Conservation (phyloP, 441 rosid genomes). For the Bocquillonia castaneifolia region DNA sequence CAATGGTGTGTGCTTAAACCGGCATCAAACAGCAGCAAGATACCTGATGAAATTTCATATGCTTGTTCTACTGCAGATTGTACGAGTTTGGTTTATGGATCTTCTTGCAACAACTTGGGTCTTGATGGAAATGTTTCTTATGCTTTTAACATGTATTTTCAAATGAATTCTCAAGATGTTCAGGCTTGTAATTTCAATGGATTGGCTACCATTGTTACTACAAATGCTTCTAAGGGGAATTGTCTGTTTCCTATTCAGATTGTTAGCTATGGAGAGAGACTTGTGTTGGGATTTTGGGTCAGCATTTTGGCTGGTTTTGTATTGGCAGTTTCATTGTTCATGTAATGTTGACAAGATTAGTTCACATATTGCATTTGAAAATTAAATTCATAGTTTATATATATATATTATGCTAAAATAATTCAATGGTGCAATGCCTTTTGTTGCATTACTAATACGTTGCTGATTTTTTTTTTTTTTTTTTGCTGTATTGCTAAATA, state of each 20-base stretch:
- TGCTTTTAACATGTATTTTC: slow-evolving; percentile 71
- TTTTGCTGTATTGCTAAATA: too few species aligned
- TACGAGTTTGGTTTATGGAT: slow-evolving; percentile 35
- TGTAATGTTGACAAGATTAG: slow-evolving; percentile 12
- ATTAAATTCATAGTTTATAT: too few species aligned
- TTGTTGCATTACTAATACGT: too few species aligned
- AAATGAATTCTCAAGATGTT: slow-evolving; percentile 48
- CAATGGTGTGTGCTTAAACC: slow-evolving; percentile 61
- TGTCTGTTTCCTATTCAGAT: slow-evolving; percentile 61
- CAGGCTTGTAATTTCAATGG: slow-evolving; percentile 65
- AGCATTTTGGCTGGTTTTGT: slow-evolving; percentile 26
- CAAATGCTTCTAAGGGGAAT: slow-evolving; percentile 34
- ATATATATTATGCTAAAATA: too few species aligned
- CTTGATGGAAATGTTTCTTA: slow-evolving; percentile 40
- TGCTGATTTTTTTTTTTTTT: too few species aligned
- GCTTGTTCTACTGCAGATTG: slow-evolving; percentile 68
- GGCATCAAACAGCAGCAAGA: slow-evolving; percentile 11
- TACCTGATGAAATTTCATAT: slow-evolving; percentile 27
- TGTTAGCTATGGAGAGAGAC: slow-evolving; percentile 27
- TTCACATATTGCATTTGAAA: neutral
- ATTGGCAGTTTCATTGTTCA: slow-evolving; percentile 18
- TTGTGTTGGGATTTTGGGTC: slow-evolving; percentile 23
- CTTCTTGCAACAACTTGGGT: slow-evolving; percentile 42
- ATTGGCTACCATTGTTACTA: slow-evolving; percentile 34
- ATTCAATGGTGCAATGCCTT: too few species aligned